Evolutionary conservation across 306 rosid genomes (phyloP).

Genomic region (Casuarina cunninghamiana): DNA sequence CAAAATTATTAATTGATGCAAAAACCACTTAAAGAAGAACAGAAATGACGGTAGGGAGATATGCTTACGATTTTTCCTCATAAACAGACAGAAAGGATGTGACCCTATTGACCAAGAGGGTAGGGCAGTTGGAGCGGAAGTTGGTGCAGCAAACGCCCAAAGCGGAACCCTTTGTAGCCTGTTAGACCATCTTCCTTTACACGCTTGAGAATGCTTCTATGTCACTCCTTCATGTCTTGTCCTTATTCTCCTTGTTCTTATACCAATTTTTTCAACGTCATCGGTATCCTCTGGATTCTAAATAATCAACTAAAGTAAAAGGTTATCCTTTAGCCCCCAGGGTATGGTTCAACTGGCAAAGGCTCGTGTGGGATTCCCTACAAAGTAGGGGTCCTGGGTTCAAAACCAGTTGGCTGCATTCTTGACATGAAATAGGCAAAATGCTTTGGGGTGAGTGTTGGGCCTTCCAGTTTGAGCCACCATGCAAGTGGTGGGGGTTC

Average conservation of each 20-base stretch:
- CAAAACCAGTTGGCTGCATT: no score
- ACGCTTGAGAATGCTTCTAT: constrained; percentile 57
- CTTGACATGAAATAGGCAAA: no score
- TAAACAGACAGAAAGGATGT: constrained; percentile 44
- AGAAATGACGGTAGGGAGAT: constrained; percentile 21
- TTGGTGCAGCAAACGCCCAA: constrained; percentile 67
- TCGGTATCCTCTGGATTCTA: constrained; percentile 19
- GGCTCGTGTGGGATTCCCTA: no score
- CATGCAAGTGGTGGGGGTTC: no score
- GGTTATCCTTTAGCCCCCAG: constrained; percentile 42
- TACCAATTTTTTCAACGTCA: constrained; percentile 1
- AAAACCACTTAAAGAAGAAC: constrained; percentile 28
- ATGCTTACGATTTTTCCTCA: constrained; percentile 18
- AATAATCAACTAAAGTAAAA: constrained; percentile 41
- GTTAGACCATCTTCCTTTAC: constrained; percentile 35
- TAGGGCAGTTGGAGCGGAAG: constrained; percentile 77
- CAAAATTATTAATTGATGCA: constrained; percentile 14
- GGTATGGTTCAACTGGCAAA: no score
- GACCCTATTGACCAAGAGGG: constrained; percentile 61
- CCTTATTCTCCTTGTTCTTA: constrained; percentile 45
- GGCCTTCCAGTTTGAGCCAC: no score
- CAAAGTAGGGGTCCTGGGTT: no score
- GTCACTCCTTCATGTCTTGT: constrained; percentile 54
- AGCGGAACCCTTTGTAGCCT: constrained; percentile 32
- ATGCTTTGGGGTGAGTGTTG: no score